Conservation (phyloP, 805 yeast species). For the Nakazawaea siamensis region DNA sequence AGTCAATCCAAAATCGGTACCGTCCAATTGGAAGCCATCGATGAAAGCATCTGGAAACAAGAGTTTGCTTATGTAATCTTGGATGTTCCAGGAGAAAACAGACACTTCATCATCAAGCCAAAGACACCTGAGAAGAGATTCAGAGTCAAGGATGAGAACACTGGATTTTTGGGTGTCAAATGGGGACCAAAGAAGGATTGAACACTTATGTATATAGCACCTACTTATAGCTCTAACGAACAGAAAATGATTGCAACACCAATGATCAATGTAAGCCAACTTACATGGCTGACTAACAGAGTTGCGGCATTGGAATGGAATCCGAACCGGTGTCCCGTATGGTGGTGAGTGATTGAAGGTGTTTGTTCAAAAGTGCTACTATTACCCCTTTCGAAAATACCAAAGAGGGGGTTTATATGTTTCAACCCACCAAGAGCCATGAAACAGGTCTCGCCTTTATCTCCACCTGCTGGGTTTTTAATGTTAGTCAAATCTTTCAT, state of each 20-base stretch:
- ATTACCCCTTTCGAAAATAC: slow-evolving; percentile 2
- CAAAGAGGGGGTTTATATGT: slow-evolving; percentile 3
- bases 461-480: slow-evolving; percentile 2
- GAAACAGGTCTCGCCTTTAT: slow-evolving; percentile 4
- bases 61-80: slow-evolving; percentile 66
- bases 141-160: slow-evolving; percentile 23
- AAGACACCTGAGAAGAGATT: slow-evolving; percentile 34
- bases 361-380: not conserved
- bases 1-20: slow-evolving; percentile 57
- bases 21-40: slow-evolving; percentile 76
- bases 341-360: no score
- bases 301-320: no score
- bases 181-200: slow-evolving; percentile 75
- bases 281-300: no score
- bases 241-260: no score
- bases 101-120: slow-evolving; percentile 66
- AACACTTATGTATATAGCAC: not conserved
- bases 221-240: no score
- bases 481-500: slow-evolving; percentile 7
- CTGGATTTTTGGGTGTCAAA: slow-evolving; percentile 70
- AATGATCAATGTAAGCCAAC: no score
- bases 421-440: slow-evolving; percentile 6
- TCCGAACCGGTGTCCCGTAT: no score
- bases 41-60: slow-evolving; percentile 54
- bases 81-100: slow-evolving; percentile 64